Evolutionary conservation across 768 basidiomycete genomes (phyloP), one percentile per base, ranked within the genome.

Genomic region (Phylloporus rhodoxanthus): DNA sequence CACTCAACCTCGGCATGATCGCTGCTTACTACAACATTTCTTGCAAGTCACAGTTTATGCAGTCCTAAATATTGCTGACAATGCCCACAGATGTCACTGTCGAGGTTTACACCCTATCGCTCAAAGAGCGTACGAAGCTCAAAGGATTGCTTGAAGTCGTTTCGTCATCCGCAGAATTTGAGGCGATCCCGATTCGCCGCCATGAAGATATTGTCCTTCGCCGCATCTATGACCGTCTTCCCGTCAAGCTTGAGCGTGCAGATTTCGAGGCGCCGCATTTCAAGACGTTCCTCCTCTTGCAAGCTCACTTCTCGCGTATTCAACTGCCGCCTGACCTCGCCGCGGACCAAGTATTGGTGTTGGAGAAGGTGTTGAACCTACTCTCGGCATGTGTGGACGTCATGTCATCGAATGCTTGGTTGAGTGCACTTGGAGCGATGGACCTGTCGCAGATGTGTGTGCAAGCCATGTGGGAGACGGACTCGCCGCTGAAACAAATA

Each of bases 361-460:
- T 98, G 0, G 84, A 89, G 68, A 97, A 94, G 68, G 86, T 94
- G 20, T 74, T 96, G 57, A 94, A 92, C 61, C 69, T 95, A 15
- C 75, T 96, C 14, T 91, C 91, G 9, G 95, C 95, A 1, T 95
- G 91, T 60, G 93, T 98, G 28, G 94, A 97, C 62, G 95, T 98
- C 50, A 93, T 98, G 91, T 93, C 91, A 2, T 93, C 91, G 30
- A 97, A 96, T 61, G 92, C 89, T 2, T 95, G 87, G 87, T 68
- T 98, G 59, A 94, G 84, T 61, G 96, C 95, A 0, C 70, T 97
- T 20, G 89, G 92, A 28, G 94, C 94, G 0, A 98, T 98, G 96
- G 95, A 99, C 68, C 70, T 98, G 41, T 90, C 90, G 8, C 96
- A 98, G 68, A 98, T 98, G 95, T 94, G 91, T 68, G 91, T 97